Evolutionary conservation across 2,329 filamentous ascomycete genomes (phyloP), one percentile per base, ranked within the genome.

Genomic region (Didymella pinodella): DNA sequence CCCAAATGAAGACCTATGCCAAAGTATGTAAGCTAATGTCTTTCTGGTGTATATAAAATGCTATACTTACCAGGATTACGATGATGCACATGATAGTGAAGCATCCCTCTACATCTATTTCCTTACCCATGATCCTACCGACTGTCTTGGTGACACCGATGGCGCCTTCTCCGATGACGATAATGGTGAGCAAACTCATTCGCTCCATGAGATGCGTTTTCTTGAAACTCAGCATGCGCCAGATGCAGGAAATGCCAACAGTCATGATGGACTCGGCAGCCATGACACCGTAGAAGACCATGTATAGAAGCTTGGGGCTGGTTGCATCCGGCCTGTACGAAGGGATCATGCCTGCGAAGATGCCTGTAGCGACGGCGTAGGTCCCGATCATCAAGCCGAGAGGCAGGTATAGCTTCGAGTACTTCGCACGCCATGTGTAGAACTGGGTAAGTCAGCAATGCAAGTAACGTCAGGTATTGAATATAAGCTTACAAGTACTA

Each of bases 131-230:
- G 50, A 77, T 64, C 36, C 68, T 68, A 5, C 68, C 67, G 18
- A 89, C 84, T 34, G 82, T 82, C 68, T 83, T 82, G 25, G 82
- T 83, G 28, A 89, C 78, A n/a, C 85, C 83, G 38, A 89, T 87
- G 16, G 88, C 84, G 49, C 86, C 86, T 67, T 90, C 87, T 14
- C 88, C 87, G 57, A 90, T 83, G 55, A 90, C 86, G 60, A 90
- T 88, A 47, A 89, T 79, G 0, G 87, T 90, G 54, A 90, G 78
- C 2, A 89, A 78, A 12, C 83, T 84, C 82, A 90, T 84, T 10
- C 88, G 82, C 66, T 87, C 85, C 67, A 87, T 86, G 54, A 90
- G 72, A 69, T 89, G 86, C 0, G 86, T 89, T 55, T 84, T 80
- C 59, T 85, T 83, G 68, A 90, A 87, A 53, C 84, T 85, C 43